Conservation (phyloP, 176 grass and related monocot species). For the Cenchrus purpureus region DNA sequence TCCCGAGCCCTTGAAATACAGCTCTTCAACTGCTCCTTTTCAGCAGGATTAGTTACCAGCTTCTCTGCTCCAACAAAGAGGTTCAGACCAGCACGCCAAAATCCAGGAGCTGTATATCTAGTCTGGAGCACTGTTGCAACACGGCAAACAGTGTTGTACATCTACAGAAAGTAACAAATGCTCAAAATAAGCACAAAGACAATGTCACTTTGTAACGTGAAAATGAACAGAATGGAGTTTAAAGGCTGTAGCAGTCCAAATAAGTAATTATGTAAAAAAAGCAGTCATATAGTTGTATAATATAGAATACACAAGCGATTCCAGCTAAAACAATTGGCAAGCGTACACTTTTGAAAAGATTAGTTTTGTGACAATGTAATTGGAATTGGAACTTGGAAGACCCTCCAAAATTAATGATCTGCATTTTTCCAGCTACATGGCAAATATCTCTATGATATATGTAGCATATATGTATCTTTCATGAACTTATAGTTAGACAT, state of each 20-base stretch:
- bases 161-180: constrained; percentile 43
- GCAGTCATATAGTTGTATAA: background rate
- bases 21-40: constrained; percentile 75
- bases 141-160: constrained; percentile 74
- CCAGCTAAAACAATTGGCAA: background rate
- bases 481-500: background rate
- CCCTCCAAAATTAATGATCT: background rate
- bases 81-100: constrained; percentile 83
- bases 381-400: background rate
- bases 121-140: constrained; percentile 87
- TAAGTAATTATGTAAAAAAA: constrained; percentile 27
- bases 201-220: background rate
- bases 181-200: constrained; percentile 16
- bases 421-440: background rate
- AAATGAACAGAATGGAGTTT: background rate
- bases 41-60: constrained; percentile 51
- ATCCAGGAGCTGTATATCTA: constrained; percentile 85
- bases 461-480: background rate
- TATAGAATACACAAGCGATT: background rate
- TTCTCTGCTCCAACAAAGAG: constrained; percentile 77
- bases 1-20: constrained; percentile 72
- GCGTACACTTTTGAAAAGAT: background rate
- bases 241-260: constrained; percentile 10
- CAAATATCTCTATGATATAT: background rate
- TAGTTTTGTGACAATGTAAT: constrained; percentile 3